Percentiles rank a stretch among this genome's conserved stretches.
These are phyloP conservation scores for Furcasterigmium sp. DNA, from an alignment of 2,329 filamentous ascomycete genomes.

Conservation along the genomic window DNA sequence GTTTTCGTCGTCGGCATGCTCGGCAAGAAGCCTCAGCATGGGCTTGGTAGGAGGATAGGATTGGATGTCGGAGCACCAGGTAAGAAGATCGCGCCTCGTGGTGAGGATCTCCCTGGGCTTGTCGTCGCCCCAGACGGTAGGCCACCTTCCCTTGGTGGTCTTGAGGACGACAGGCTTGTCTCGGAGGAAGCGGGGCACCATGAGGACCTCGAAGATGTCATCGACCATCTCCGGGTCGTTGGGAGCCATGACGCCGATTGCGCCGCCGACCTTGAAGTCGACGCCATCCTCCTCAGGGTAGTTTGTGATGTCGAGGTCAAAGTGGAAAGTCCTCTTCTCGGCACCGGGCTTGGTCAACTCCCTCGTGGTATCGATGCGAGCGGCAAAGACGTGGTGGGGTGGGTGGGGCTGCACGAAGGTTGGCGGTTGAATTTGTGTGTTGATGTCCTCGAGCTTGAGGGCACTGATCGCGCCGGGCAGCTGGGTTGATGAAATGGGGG, in stretches of 20 bases:
- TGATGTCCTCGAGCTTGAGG: constrained; percentile 35
- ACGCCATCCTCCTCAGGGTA: constrained; percentile 80
- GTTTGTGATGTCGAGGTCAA: constrained; percentile 92
- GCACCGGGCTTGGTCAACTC: constrained; percentile 84
- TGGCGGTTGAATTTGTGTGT: constrained; percentile 69
- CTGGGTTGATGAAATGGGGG: constrained; percentile 9
- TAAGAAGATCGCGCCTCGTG: constrained; percentile 85
- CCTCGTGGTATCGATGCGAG: constrained; percentile 77
- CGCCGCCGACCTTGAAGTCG: constrained; percentile 95
- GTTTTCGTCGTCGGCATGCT: constrained; percentile 71
- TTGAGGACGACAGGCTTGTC: constrained; percentile 77
- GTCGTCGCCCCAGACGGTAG: constrained; percentile 96
- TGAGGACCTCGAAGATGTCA: constrained; percentile 74
- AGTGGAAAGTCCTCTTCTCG: constrained; percentile 96
- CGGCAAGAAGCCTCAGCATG: constrained; percentile 78
- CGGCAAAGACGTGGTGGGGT: constrained; percentile 85
- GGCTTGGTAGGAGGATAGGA: constrained; percentile 88
- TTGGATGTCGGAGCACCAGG: constrained; percentile 92
- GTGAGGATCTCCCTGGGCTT: constrained; percentile 79
- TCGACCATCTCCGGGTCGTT: constrained; percentile 76
- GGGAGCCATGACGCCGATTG: constrained; percentile 87
- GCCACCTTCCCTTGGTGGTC: constrained; percentile 82
- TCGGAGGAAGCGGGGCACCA: constrained; percentile 75
- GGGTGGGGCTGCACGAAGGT: constrained; percentile 91
- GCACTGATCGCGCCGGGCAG: constrained; percentile 12